Conservation (phyloP, 805 yeast species). For the Nakazawaea holstii region DNA sequence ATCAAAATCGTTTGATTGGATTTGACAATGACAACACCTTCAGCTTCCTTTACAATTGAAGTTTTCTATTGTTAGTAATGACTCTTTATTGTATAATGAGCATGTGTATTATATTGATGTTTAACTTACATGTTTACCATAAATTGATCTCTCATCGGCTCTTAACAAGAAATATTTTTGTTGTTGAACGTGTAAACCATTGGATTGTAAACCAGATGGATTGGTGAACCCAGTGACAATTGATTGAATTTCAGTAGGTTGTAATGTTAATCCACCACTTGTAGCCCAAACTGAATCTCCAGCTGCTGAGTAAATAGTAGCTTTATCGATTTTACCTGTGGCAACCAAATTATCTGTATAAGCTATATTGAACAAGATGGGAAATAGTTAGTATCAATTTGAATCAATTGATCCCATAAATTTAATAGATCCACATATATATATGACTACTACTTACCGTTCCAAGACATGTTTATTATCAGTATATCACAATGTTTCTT, state of each 20-base stretch:
- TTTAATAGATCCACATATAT: too few relatives aligned
- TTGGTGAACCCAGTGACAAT: slow-evolving; percentile 78
- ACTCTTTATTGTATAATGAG: neutral
- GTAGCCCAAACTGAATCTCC: slow-evolving; percentile 96
- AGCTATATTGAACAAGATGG: slow-evolving; percentile 39
- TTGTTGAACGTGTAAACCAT: slow-evolving; percentile 81
- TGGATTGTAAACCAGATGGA: slow-evolving; percentile 73
- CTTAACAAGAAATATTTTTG: slow-evolving; percentile 82
- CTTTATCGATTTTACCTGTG: slow-evolving; percentile 85
- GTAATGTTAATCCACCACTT: slow-evolving; percentile 59
- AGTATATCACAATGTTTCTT: neutral
- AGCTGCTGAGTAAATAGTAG: slow-evolving; percentile 89
- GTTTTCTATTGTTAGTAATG: neutral
- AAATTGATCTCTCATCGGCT: slow-evolving; percentile 90
- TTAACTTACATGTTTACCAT: slow-evolving; percentile 61
- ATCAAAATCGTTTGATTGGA: slow-evolving; percentile 88
- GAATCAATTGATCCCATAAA: neutral
- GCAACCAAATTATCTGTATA: slow-evolving; percentile 90
- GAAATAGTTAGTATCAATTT: neutral
- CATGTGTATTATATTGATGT: neutral
- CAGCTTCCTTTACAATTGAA: slow-evolving; percentile 50
- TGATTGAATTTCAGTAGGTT: slow-evolving; percentile 64
- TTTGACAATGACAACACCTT: slow-evolving; percentile 87
- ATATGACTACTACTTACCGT: too few relatives aligned
- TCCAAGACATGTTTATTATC: neutral